Evolutionary conservation across 129 eudicot species (phyloP).

Genomic region (Pseudognaphalium luteoalbum): DNA sequence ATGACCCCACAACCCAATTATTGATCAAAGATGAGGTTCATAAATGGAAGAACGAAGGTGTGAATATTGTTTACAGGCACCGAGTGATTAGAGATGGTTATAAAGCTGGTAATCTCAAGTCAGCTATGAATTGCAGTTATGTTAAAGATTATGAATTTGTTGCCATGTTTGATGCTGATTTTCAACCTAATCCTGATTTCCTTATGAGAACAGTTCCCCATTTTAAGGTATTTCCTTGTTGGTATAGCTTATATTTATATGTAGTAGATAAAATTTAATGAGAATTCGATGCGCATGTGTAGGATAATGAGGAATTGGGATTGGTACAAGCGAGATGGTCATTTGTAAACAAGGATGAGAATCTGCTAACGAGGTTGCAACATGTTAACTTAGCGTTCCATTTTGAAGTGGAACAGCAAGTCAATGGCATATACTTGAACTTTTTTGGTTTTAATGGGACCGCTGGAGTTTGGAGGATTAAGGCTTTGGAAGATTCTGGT

Average conservation of each 20-base stretch:
- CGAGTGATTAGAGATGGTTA: constrained; percentile 76
- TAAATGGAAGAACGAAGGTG: constrained; percentile 80
- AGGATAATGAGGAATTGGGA: constrained; percentile 86
- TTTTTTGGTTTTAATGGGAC: constrained; percentile 97
- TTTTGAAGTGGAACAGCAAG: constrained; percentile 96
- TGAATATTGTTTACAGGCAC: constrained; percentile 80
- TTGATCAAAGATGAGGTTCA: constrained; percentile 82
- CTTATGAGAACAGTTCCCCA: constrained; percentile 75
- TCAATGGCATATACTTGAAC: constrained; percentile 75
- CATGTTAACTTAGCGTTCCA: constrained; percentile 85
- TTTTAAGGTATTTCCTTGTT: constrained; percentile 63
- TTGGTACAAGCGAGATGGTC: constrained; percentile 98
- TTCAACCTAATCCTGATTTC: constrained; percentile 82
- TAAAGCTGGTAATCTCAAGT: constrained; percentile 94
- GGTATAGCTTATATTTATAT: background rate
- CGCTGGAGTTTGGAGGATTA: constrained; percentile 96
- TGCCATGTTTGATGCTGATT: constrained; percentile 93
- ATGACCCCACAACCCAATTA: constrained; percentile 68
- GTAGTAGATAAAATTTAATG: background rate
- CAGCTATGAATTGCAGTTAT: constrained; percentile 91
- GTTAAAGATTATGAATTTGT: constrained; percentile 94
- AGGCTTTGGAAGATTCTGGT: constrained; percentile 89
- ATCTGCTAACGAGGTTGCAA: constrained; percentile 79
- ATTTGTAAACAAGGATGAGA: constrained; percentile 90
- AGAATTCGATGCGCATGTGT: constrained; percentile 18